phyloP scores from a whole-genome alignment of 257 asterid species.

The Euphrasia confusa region DNA sequence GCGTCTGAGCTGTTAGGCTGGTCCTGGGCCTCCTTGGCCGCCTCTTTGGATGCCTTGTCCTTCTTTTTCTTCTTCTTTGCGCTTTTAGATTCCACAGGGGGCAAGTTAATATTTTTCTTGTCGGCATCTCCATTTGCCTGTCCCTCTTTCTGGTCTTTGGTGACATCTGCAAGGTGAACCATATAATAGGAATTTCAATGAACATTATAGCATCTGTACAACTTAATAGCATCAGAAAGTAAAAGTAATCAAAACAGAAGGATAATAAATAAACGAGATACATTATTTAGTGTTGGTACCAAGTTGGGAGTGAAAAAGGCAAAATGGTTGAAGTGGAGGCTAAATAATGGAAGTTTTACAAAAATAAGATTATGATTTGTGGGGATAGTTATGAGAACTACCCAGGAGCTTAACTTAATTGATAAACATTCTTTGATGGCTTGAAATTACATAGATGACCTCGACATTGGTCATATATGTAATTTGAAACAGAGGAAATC shows the following conservation, averaged over 20 bases:
- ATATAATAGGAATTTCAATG: not conserved
- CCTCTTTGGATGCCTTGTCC: conserved; percentile 71
- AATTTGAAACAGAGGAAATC: not conserved
- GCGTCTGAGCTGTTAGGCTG: conserved; percentile 40
- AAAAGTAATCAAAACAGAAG: not conserved
- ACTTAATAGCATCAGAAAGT: not conserved
- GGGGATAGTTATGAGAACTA: not conserved
- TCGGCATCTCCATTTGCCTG: conserved; percentile 38
- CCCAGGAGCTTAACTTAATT: not conserved
- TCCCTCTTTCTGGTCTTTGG: conserved; percentile 48
- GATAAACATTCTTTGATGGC: not conserved
- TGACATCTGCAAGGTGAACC: conserved; percentile 32
- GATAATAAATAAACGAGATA: not conserved
- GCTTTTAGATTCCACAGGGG: conserved; percentile 49
- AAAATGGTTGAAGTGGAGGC: too few relatives aligned
- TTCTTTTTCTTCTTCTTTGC: conserved; percentile 57
- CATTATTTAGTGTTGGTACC: not conserved
- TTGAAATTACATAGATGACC: not conserved
- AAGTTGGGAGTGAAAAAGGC: too few relatives aligned
- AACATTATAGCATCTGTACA: not conserved
- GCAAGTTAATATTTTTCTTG: conserved; percentile 40
- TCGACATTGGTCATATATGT: not conserved
- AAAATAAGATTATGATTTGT: not conserved
- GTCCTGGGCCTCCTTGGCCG: conserved; percentile 54
- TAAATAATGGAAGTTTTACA: not conserved